These are phyloP conservation scores for Ottelia alismoides DNA, from an alignment of 106 monocot species.

Conservation along the genomic window DNA sequence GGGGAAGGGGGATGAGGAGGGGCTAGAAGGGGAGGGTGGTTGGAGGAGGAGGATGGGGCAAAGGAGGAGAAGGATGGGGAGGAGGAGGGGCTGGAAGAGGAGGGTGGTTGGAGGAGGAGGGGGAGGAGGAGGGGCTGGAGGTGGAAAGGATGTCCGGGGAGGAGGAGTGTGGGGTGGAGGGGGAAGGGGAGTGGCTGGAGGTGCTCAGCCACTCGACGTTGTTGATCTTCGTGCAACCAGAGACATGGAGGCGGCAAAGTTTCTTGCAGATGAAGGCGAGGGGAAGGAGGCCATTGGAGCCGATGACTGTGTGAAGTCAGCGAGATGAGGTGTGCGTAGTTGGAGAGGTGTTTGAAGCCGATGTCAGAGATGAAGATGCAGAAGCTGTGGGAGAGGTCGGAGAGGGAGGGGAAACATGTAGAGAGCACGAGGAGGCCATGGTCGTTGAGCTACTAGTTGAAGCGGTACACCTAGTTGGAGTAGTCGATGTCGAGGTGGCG, in stretches of 20 bases:
- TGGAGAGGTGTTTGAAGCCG: constrained; percentile 35
- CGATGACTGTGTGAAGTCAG: constrained; percentile 49
- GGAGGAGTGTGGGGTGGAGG: too few species aligned
- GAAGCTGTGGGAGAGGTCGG: constrained; percentile 50
- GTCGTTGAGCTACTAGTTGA: constrained; percentile 55
- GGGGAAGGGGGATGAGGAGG: too few species aligned
- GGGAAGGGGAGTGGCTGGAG: constrained; percentile 47
- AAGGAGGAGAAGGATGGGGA: too few species aligned
- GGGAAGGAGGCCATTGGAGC: constrained; percentile 50
- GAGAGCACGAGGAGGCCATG: constrained; percentile 44
- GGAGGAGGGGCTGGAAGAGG: too few species aligned
- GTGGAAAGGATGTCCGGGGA: too few species aligned
- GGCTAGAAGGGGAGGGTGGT: too few species aligned
- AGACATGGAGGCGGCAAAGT: constrained; percentile 41
- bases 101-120: too few species aligned
- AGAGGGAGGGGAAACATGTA: constrained; percentile 32
- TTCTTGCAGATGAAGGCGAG: constrained; percentile 65
- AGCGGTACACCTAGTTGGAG: constrained; percentile 41
- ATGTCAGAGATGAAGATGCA: constrained; percentile 52
- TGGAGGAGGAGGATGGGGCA: too few species aligned
- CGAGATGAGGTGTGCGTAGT: constrained; percentile 31
- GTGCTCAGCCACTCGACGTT: constrained; percentile 66
- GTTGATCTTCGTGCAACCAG: constrained; percentile 53
- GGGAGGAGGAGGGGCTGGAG: too few species aligned
- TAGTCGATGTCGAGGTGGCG: constrained; percentile 46